Conservation (phyloP, 1,284 basidiomycete species). For the Binderoboletus segoi region DNA sequence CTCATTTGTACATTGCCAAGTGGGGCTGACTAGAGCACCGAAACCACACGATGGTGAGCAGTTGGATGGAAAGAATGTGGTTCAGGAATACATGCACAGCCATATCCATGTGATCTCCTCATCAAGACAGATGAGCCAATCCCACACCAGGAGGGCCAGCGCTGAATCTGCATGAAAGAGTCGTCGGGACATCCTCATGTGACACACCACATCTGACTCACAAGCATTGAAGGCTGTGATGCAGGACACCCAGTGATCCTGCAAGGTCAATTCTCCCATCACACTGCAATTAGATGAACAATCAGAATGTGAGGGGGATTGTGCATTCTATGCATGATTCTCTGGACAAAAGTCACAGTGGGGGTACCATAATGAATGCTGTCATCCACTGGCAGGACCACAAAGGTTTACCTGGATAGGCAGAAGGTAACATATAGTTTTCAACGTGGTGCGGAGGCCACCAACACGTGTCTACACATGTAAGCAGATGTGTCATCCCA, state of each 20-base stretch:
- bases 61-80: background rate
- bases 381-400: background rate
- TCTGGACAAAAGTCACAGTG: background rate
- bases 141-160: conserved; percentile 9
- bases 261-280: conserved; percentile 4
- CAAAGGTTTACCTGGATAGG: background rate
- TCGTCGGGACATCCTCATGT: background rate
- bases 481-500: background rate
- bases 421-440: background rate
- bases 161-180: conserved; percentile 4
- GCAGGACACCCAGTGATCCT: conserved; percentile 12
- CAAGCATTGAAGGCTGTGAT: conserved; percentile 14
- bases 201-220: background rate
- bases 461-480: background rate
- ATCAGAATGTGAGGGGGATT: background rate
- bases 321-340: background rate
- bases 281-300: background rate
- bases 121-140: conserved; percentile 16
- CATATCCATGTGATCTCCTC: conserved; percentile 16
- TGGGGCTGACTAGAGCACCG: conserved; percentile 2
- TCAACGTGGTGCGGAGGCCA: background rate
- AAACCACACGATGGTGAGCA: background rate
- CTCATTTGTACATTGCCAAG: conserved; percentile 8
- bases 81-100: conserved; percentile 3
- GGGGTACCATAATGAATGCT: background rate